Percentiles rank a stretch among this genome's conserved stretches.
phyloP scores from a whole-genome alignment of 1,139 yeast species.

The Meyerozyma athensensis region DNA sequence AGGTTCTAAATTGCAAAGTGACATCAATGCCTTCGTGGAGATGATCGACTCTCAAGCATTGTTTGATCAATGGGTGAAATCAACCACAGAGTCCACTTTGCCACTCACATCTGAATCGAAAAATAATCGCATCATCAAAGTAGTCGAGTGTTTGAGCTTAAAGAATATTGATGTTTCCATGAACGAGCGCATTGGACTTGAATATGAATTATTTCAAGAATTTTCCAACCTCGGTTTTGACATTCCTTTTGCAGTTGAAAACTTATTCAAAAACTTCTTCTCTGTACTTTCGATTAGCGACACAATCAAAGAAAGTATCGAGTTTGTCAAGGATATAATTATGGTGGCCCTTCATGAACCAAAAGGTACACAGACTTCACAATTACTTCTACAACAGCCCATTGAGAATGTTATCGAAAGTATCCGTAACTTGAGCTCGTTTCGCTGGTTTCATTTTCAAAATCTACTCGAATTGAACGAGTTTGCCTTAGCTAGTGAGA shows the following conservation, averaged over 20 bases:
- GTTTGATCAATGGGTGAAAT: not conserved
- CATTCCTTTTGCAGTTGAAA: not conserved
- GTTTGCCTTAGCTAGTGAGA: constrained; percentile 14
- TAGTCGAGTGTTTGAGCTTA: too few relatives aligned
- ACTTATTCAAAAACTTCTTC: not conserved
- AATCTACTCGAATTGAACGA: not conserved
- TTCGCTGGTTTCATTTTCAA: not conserved
- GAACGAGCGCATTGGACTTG: not conserved
- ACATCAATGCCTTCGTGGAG: not conserved
- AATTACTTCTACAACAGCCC: not conserved
- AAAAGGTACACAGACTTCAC: not conserved
- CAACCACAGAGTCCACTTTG: not conserved
- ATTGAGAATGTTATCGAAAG: not conserved
- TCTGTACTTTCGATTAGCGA: not conserved
- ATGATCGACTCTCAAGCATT: not conserved
- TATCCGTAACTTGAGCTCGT: not conserved
- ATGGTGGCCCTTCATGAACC: not conserved
- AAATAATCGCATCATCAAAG: not conserved
- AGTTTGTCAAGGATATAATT: not conserved
- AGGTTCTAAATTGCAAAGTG: not conserved
- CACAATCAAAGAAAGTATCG: not conserved
- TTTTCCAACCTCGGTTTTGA: not conserved
- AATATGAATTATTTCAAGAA: not conserved
- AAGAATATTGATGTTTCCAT: not conserved
- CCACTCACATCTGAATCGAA: not conserved